Conservation (phyloP, 257 asterid species). For the Lavandula angustifolia region DNA sequence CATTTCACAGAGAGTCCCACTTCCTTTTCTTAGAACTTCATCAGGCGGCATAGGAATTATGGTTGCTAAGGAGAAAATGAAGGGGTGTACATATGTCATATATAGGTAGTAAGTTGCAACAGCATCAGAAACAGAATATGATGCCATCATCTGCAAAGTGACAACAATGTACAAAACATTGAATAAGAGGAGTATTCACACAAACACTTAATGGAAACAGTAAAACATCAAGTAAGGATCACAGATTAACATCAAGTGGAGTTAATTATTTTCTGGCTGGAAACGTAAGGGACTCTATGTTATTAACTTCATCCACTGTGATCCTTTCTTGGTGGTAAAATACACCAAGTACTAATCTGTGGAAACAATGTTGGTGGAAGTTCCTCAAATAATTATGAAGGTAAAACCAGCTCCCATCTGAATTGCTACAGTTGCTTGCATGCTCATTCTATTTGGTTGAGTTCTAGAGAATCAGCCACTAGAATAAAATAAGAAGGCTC, state of each 20-base stretch:
- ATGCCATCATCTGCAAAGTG: conserved; percentile 94
- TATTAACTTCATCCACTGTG: conserved; percentile 1
- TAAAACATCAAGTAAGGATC: conserved; percentile 15
- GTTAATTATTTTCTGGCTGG: conserved; percentile 10
- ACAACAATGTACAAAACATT: conserved; percentile 31
- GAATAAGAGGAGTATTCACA: conserved; percentile 23
- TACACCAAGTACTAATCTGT: conserved; percentile 4
- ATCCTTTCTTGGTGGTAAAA: conserved; percentile 15
- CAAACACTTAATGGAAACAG: conserved; percentile 21
- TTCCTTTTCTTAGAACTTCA: conserved; percentile 96
- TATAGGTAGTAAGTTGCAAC: conserved; percentile 95
- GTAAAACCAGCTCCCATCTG: no score
- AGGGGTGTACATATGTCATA: conserved; percentile 97
- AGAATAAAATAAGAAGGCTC: no score
- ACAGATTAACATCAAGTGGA: background rate
- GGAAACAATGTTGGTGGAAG: conserved; percentile 22
- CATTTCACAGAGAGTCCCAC: conserved; percentile 99
- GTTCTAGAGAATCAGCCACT: no score
- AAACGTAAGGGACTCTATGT: conserved; percentile 13
- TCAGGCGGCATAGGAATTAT: conserved; percentile 99
- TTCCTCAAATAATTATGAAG: conserved; percentile 20
- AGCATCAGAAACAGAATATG: conserved; percentile 99
- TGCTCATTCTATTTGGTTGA: no score
- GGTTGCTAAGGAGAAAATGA: conserved; percentile 97
- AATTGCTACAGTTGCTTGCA: no score